Evolutionary conservation across 2,329 filamentous ascomycete genomes (phyloP), one percentile per base, ranked within the genome.

Genomic region (Berkeleyomyces basicola): DNA sequence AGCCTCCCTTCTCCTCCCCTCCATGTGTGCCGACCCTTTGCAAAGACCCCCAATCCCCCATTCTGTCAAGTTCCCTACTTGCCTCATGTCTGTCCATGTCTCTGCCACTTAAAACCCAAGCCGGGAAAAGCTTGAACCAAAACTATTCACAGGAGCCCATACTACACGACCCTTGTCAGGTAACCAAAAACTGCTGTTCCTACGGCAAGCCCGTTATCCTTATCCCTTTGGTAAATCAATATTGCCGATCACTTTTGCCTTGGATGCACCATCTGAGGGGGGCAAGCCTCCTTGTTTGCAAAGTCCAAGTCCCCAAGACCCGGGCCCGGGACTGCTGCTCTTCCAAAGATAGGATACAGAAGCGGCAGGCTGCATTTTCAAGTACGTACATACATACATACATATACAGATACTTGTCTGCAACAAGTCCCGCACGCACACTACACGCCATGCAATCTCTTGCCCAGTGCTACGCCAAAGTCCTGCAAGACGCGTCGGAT

Each of bases 191-290:
- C 31, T 16, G 9, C 7, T 55, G 36, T 39, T 55, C 51, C 51
- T 55, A 55, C 51, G 51, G 51, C 51, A 39, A 55, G 51, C n/a
- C 51, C 51, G 51, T 39, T 55, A 16, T 55, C 51, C 51, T 39
- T 55, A 16, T 55, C 51, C 51, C 51, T 55, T 55, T 14, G n/a
- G 51, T 55, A n/a, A 55, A 55, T 16, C 51, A 55, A 55, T 39
- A 55, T n/a, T 55, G 51, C 51, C 16, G n/a, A 55, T 55, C 51
- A 55, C 51, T 55, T 7, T 14, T 14, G 36, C 10, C 31, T 55
- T 37, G 51, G 11, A 55, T 14, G 7, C 9, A 7, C 36, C 10
- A 39, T n/a, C 10, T 14, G 10, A 3, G 10, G 14, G 3, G n/a
- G 49, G 5, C 11, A 10, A 4, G 23, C 11, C 51, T 55, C 4